Evolutionary conservation across 371 early-diverging fungal species (phyloP).

Genomic region (Mucor lusitanicus): DNA sequence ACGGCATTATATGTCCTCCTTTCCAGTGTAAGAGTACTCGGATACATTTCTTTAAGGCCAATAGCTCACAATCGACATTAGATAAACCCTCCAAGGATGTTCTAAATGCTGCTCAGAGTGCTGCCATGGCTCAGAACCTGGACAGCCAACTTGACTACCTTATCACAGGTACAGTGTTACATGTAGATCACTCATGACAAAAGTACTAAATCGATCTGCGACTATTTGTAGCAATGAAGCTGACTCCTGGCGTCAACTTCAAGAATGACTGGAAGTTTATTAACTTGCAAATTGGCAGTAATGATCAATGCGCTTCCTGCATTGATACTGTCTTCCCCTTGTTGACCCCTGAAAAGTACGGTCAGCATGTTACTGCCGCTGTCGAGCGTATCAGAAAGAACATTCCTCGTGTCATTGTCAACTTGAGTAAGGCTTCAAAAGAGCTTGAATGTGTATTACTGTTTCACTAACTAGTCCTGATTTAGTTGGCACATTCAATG

Average conservation of each 20-base stretch:
- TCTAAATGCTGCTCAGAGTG: slow-evolving; percentile 55
- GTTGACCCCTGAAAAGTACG: slow-evolving; percentile 25
- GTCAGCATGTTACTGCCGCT: slow-evolving; percentile 30
- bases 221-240: slow-evolving; percentile 2
- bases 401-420: slow-evolving; percentile 36
- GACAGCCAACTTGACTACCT: slow-evolving; percentile 46
- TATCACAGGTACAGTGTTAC: slow-evolving; percentile 1
- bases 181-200: neutral
- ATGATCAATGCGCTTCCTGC: slow-evolving; percentile 67
- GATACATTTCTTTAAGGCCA: slow-evolving; percentile 3
- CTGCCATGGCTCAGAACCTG: slow-evolving; percentile 43
- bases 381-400: slow-evolving; percentile 36
- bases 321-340: slow-evolving; percentile 10
- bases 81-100: slow-evolving; percentile 31
- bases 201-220: neutral
- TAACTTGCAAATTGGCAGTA: slow-evolving; percentile 69
- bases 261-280: slow-evolving; percentile 66
- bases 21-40: slow-evolving; percentile 13
- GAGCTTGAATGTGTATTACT: neutral
- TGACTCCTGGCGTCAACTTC: slow-evolving; percentile 24
- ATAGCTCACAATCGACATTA: neutral
- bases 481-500: slow-evolving; percentile 24
- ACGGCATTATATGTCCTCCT: slow-evolving; percentile 24
- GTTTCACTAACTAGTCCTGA: neutral
- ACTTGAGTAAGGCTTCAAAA: slow-evolving; percentile 31